phyloP scores from a whole-genome alignment of 306 rosid species.

The Notholithocarpus densiflorus region DNA sequence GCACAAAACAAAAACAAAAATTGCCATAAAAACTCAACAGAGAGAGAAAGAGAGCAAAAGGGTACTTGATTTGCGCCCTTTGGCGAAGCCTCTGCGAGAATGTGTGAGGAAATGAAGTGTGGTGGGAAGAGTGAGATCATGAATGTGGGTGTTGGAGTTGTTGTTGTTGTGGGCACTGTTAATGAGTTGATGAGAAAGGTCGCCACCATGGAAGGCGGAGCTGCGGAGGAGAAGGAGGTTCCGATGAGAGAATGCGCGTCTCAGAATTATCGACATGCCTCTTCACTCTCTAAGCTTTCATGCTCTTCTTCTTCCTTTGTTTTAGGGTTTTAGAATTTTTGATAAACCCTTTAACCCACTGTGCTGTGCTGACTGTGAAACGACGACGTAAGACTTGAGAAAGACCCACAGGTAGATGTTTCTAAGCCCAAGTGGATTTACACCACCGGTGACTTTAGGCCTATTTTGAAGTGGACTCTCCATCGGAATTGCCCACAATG shows the following conservation, averaged over 20 bases:
- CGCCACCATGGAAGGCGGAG: constrained; percentile 23
- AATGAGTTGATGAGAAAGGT: constrained; percentile 12
- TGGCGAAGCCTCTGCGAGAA: constrained; percentile 79
- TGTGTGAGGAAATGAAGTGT: constrained; percentile 37
- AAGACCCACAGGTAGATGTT: no score
- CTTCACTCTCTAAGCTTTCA: not conserved
- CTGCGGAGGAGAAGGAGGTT: constrained; percentile 41
- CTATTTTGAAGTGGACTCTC: no score
- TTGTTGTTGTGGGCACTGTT: constrained; percentile 19
- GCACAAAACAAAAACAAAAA: no score
- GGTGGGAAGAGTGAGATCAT: constrained; percentile 30
- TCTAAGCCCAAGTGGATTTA: no score
- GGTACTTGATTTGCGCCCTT: constrained; percentile 80
- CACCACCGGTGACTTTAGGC: no score
- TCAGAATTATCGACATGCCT: constrained; percentile 50
- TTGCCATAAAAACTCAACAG: no score
- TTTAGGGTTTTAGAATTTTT: constrained; percentile 30
- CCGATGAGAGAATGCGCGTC: constrained; percentile 57
- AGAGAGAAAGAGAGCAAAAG: not conserved
- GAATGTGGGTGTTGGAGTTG: constrained; percentile 14
- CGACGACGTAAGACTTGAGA: no score
- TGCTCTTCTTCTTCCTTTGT: not conserved
- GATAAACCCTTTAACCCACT: constrained; percentile 12
- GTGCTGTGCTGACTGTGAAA: not conserved
- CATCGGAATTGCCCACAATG: no score